These are phyloP conservation scores for Areca catechu DNA, from an alignment of 176 grass and related monocot genomes.

Conservation along the genomic window DNA sequence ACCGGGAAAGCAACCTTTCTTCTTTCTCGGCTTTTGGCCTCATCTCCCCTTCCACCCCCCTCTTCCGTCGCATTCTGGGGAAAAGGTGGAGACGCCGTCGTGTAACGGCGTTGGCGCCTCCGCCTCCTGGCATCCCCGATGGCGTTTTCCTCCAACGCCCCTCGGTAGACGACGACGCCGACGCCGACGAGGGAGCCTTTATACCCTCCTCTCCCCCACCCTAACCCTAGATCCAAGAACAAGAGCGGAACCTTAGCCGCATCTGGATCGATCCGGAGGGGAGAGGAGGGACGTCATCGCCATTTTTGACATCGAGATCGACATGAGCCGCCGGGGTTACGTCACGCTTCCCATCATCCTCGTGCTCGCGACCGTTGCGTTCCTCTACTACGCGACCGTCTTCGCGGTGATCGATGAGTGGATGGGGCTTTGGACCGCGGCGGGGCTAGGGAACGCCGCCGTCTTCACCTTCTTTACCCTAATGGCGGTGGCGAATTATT, in stretches of 20 bases:
- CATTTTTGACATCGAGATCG: no score
- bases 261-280: no score
- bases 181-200: no score
- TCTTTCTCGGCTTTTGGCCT: not conserved
- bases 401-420: slow-evolving; percentile 69
- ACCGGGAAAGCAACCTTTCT: no score
- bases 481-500: slow-evolving; percentile 52
- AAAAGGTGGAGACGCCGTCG: slow-evolving; percentile 1
- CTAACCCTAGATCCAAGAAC: no score
- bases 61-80: not conserved
- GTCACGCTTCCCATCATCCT: slow-evolving; percentile 76
- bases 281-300: no score
- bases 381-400: slow-evolving; percentile 83
- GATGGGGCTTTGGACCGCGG: slow-evolving; percentile 55
- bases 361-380: slow-evolving; percentile 64
- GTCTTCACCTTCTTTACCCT: slow-evolving; percentile 45
- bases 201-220: no score
- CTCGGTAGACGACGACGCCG: no score
- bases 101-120: not conserved
- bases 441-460: slow-evolving; percentile 61
- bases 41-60: not conserved
- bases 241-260: no score
- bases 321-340: slow-evolving; percentile 36
- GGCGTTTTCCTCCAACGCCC: no score
- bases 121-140: not conserved